Percentiles rank a stretch among this genome's conserved stretches.
phyloP scores from a whole-genome alignment of 768 basidiomycete species.

The Favolaschia claudopus region DNA sequence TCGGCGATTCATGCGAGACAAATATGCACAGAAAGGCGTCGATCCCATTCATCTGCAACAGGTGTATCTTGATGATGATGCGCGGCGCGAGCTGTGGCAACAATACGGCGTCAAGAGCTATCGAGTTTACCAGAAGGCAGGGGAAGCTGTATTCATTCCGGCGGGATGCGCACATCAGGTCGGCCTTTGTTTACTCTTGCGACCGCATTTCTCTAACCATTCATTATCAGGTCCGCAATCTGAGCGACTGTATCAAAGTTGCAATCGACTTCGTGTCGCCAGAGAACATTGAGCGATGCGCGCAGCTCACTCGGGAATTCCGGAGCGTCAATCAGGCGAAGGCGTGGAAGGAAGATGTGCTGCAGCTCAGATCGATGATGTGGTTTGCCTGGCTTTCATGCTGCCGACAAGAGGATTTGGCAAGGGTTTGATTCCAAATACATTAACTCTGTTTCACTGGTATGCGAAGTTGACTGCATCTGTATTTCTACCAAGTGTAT shows the following conservation, averaged over 20 bases:
- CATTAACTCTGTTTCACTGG: background rate
- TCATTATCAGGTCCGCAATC: constrained; percentile 77
- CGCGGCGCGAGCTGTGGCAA: constrained; percentile 73
- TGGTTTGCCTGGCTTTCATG: constrained; percentile 93
- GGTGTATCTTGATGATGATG: constrained; percentile 78
- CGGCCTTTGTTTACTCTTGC: constrained; percentile 24
- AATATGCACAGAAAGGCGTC: constrained; percentile 60
- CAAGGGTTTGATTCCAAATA: background rate
- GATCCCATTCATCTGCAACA: constrained; percentile 95
- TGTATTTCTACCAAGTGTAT: too few relatives aligned
- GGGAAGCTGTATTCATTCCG: constrained; percentile 95
- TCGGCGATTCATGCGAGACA: constrained; percentile 73
- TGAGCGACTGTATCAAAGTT: constrained; percentile 96
- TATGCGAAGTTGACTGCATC: too few relatives aligned
- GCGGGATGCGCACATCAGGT: constrained; percentile 95
- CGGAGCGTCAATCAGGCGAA: constrained; percentile 86
- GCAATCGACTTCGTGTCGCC: constrained; percentile 95
- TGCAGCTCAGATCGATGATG: constrained; percentile 92
- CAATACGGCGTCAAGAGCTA: constrained; percentile 77
- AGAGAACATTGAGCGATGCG: constrained; percentile 89
- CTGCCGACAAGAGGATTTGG: constrained; percentile 41
- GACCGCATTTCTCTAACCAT: background rate
- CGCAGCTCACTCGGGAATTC: constrained; percentile 87
- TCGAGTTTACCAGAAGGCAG: constrained; percentile 88
- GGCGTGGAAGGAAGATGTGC: constrained; percentile 94